These are phyloP conservation scores for Ceratocystis harringtonii DNA, from an alignment of 2,329 filamentous ascomycete species.

Conservation along the genomic window DNA sequence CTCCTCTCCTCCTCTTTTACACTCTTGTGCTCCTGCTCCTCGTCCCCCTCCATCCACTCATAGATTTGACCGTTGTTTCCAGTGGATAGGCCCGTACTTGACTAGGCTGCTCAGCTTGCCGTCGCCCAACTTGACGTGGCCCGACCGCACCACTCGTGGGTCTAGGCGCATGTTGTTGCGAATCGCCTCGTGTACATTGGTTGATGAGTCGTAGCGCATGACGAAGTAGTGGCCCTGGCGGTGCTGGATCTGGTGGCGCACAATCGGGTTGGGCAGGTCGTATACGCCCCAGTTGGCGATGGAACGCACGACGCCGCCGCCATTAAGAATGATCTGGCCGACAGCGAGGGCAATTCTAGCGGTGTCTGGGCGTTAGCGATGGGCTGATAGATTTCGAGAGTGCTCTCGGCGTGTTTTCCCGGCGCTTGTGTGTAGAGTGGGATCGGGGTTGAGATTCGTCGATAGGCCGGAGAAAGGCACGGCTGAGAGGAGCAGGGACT, in stretches of 20 bases:
- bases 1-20: background rate
- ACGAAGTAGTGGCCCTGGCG: slow-evolving; percentile 89
- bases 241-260: slow-evolving; percentile 71
- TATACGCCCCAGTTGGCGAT: slow-evolving; percentile 93
- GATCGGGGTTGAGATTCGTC: slow-evolving; percentile 4
- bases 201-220: slow-evolving; percentile 80
- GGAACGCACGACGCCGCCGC: slow-evolving; percentile 79
- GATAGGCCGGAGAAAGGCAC: background rate
- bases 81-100: slow-evolving; percentile 35
- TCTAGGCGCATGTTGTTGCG: slow-evolving; percentile 66
- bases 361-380: background rate
- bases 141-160: slow-evolving; percentile 77
- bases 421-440: background rate
- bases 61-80: slow-evolving; percentile 24
- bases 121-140: slow-evolving; percentile 71
- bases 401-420: too few species aligned
- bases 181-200: slow-evolving; percentile 58
- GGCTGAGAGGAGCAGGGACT: background rate
- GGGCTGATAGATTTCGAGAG: too few species aligned
- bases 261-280: slow-evolving; percentile 63
- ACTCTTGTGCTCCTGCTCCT: background rate
- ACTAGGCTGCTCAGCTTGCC: slow-evolving; percentile 38
- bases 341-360: slow-evolving; percentile 72
- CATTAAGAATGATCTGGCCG: slow-evolving; percentile 65
- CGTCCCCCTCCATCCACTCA: background rate